Evolutionary conservation across 805 yeast species (phyloP), one percentile per base, ranked within the genome.

Genomic region (Hanseniaspora meyeri): DNA sequence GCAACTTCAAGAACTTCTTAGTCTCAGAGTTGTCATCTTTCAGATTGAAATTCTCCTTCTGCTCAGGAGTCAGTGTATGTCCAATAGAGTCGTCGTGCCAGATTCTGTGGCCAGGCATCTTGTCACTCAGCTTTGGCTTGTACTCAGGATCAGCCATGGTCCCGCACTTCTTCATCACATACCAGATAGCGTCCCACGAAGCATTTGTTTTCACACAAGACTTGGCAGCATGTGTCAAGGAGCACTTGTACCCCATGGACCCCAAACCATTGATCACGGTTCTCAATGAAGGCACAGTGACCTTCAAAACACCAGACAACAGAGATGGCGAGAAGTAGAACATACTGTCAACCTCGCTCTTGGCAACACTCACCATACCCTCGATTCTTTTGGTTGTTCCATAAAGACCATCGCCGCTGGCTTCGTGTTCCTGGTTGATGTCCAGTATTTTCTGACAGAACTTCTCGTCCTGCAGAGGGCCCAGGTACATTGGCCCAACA

Each of bases 401-500:
- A 67, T 87, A 93, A 0, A 77, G 74, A 7, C 34, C 47, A 5
- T 27, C n/a, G 1, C 24, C 19, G 31, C 74, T 74, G 56, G 77
- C 80, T 24, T 81, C 75, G 9, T 68, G 68, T 2, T 65, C 70
- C 29, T 68, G 64, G 64, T 82, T 77, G 60, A 81, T 69, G n/a
- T 75, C 72, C 55, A 87, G 74, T 48, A 90, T 75, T 61, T 74
- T 78, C 31, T 79, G 74, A 45, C 91, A 74, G 63, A 91, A 93
- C 19, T 76, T 79, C 29, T 68, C 66, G 64, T 84, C 77, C 64
- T 91, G 97, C 57, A 93, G 68, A 7, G 77, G 73, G 0, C 89
- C 95, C 11, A 82, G 89, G 86, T 95, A 93, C 96, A 93, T 86
- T 59, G 99, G 99, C 4, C 99, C 99, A 8, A 91, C 89, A 38